Base-by-base conservation (phyloP, 208 protist genomes). In the Crithidia fasciculata region DNA sequence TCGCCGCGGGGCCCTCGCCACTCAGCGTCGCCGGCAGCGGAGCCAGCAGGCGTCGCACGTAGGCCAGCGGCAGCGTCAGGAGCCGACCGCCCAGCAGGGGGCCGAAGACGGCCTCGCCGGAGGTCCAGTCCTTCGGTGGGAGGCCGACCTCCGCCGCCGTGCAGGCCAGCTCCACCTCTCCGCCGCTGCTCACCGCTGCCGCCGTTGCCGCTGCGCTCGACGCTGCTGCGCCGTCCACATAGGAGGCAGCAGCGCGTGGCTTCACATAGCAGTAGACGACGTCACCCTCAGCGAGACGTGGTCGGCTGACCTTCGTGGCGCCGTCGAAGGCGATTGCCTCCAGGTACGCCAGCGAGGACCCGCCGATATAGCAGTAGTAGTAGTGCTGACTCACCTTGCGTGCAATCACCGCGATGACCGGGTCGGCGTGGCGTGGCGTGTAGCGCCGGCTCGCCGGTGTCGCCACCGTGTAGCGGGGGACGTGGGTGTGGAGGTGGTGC, bases 241-340 rank as follows among this genome's bases (percentile, higher is more conserved):
- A 84, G 61, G 52, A 82, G 4, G 66, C 74, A 3, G 69, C 68
- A 6, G 43, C 40, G 19, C 47, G 66, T n/a, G 78, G 75, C 76
- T 82, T 83, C 59, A 96, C 87, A 74, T 89, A 84, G 45, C 82
- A 82, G 82, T 95, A 95, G 12, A 97, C 76, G 8, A 92, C 69
- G 61, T 94, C 88, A 2, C 92, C 92, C 53, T 94, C 89, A 47
- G 66, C 58, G 5, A 95, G 71, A 2, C 89, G 83, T n/a, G 92
- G 92, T 0, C 82, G 80, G 63, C 81, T 95, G 8, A 83, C 71
- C 70, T 95, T 95, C 4, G 88, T 95, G 13, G 92, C 92, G 28
- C 92, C 92, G 56, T 97, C 92, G 59, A 97, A 97, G 61, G 81
- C 82, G 7, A 94, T 59, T 8, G 83, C 86, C 66, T 94, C 89